Percentiles rank a stretch among this genome's conserved stretches.
Evolutionary conservation across 768 basidiomycete genomes (phyloP).

Genomic region (Calocera viscosa): DNA sequence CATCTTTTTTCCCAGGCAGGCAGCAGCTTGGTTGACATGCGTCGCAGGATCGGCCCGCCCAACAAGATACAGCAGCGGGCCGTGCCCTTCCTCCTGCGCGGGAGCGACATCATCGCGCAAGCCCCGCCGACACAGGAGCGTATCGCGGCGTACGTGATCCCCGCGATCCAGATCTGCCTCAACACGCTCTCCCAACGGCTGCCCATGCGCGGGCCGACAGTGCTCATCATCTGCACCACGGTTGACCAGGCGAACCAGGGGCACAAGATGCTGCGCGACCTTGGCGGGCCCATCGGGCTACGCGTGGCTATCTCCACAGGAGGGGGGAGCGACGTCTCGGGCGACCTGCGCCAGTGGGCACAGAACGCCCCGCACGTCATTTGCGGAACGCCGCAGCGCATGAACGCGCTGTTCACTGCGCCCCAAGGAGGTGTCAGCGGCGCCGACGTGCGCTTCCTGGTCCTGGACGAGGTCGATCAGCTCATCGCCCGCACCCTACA

Average conservation of each 20-base stretch:
- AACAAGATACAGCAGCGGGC: constrained; percentile 99
- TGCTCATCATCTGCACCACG: constrained; percentile 91
- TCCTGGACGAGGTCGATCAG: constrained; percentile 96
- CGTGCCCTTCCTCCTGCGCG: constrained; percentile 84
- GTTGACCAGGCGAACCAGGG: constrained; percentile 98
- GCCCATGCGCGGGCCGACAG: constrained; percentile 66
- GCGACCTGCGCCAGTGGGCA: constrained; percentile 71
- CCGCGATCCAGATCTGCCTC: constrained; percentile 71
- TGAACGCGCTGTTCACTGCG: constrained; percentile 79
- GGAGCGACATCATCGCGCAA: constrained; percentile 95
- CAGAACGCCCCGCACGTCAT: constrained; percentile 92
- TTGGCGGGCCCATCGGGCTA: constrained; percentile 87
- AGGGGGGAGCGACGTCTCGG: constrained; percentile 51
- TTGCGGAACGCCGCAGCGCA: constrained; percentile 92
- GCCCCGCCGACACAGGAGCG: constrained; percentile 97
- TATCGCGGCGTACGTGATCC: constrained; percentile 93
- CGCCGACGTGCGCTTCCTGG: constrained; percentile 80
- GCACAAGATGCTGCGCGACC: constrained; percentile 84
- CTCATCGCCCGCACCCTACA: constrained; percentile 93
- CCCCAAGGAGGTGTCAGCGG: constrained; percentile 58
- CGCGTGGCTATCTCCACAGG: constrained; percentile 82
- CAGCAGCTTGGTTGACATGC: background rate
- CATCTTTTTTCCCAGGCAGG: constrained; percentile 13
- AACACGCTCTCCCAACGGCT: constrained; percentile 45
- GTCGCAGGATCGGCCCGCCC: constrained; percentile 76